These are phyloP conservation scores for Pascua sp. DNA, from an alignment of 1,284 basidiomycete species.

Conservation along the genomic window DNA sequence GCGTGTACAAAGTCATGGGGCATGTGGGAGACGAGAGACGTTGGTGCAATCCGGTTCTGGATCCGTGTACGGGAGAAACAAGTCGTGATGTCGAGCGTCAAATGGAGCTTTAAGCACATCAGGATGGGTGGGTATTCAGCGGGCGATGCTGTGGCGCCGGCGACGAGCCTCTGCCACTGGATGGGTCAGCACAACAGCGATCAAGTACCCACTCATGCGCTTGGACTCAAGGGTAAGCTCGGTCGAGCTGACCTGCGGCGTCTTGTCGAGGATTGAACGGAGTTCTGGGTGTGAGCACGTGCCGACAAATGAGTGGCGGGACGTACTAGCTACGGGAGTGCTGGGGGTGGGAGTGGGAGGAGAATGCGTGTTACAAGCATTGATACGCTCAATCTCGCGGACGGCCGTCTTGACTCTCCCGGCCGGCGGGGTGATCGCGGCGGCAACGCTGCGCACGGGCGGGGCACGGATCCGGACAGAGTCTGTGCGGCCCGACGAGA, in stretches of 20 bases:
- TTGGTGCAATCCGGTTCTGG: background rate
- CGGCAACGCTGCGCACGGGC: background rate
- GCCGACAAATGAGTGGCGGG: background rate
- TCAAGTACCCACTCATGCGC: constrained; percentile 11
- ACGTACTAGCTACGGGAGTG: constrained; percentile 15
- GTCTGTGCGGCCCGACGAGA: constrained; percentile 14
- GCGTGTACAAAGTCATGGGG: background rate
- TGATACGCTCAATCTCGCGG: constrained; percentile 9
- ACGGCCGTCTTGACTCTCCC: constrained; percentile 17
- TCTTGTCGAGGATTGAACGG: constrained; percentile 9
- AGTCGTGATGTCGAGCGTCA: no score
- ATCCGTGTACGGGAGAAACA: no score
- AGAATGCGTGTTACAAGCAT: background rate
- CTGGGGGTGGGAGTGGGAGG: background rate
- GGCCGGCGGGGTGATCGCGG: background rate
- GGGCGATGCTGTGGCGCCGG: constrained; percentile 4
- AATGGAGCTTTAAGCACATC: no score
- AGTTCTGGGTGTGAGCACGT: constrained; percentile 7
- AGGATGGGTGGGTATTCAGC: no score
- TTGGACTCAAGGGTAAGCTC: constrained; percentile 18
- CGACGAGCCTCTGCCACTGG: constrained; percentile 15
- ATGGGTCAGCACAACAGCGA: background rate
- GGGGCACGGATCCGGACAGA: constrained; percentile 13
- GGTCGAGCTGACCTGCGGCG: constrained; percentile 6
- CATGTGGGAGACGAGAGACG: background rate